Evolutionary conservation across 2,329 filamentous ascomycete genomes (phyloP).

Genomic region (Dichotomopilus funicola): DNA sequence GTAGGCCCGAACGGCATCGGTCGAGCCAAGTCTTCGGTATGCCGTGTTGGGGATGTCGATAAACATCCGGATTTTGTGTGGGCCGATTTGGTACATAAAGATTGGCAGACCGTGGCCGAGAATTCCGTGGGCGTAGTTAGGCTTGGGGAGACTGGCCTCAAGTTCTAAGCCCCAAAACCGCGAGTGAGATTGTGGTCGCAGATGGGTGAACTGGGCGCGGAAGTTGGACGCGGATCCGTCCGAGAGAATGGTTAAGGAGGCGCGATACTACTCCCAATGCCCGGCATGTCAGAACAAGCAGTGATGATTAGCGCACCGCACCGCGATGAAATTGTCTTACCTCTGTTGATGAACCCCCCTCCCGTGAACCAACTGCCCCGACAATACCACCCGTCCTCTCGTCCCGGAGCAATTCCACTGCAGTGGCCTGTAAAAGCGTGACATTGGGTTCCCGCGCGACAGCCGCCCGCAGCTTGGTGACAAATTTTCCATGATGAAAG

Average conservation of each 20-base stretch:
- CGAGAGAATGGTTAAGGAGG: conserved; percentile 7
- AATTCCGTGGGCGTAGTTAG: conserved; percentile 6
- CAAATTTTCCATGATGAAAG: conserved; percentile 13
- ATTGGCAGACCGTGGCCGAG: conserved; percentile 7
- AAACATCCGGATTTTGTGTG: conserved; percentile 5
- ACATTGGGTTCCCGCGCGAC: background rate
- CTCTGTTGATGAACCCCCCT: background rate
- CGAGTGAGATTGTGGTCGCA: conserved; percentile 6
- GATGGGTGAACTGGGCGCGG: conserved; percentile 6
- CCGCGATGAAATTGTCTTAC: background rate
- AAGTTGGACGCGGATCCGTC: conserved; percentile 13
- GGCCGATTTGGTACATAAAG: conserved; percentile 11
- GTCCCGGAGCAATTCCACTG: conserved; percentile 8
- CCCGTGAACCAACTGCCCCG: background rate
- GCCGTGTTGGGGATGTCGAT: conserved; percentile 10
- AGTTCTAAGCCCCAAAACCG: conserved; percentile 12
- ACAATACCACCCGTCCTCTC: background rate
- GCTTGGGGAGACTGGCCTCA: conserved; percentile 2
- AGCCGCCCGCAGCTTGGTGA: background rate
- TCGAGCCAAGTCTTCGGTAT: background rate
- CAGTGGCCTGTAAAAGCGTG: conserved; percentile 5
- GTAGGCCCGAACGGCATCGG: conserved; percentile 1
- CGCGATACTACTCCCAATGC: background rate
- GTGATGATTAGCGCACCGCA: background rate
- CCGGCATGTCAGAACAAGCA: too few species aligned